Evolutionary conservation across 352 stramenopile genomes (phyloP).

Genomic region (Globisporangium rhizosaccharum): DNA sequence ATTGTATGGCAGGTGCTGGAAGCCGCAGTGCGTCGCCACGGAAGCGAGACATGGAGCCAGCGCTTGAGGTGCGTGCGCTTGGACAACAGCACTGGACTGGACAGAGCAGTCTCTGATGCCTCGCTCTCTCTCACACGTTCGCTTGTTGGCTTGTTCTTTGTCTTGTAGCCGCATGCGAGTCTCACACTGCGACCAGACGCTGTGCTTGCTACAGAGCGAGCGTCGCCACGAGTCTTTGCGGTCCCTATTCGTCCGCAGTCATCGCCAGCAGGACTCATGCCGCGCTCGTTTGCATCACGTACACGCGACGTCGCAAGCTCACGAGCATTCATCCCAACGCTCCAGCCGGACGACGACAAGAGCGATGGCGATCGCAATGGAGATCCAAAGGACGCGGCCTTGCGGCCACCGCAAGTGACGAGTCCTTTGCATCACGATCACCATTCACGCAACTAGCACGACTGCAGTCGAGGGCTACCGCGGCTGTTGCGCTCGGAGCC

Average conservation of each 20-base stretch:
- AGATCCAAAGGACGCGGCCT: too few relatives aligned
- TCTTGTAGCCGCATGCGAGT: neutral
- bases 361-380: too few relatives aligned
- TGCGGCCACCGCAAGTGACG: too few relatives aligned
- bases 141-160: neutral
- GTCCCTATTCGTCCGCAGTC: constrained; percentile 40
- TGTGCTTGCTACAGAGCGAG: neutral
- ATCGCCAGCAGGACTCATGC: constrained; percentile 25
- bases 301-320: neutral
- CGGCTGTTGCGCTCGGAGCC: too few relatives aligned
- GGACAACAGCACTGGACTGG: neutral
- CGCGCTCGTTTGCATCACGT: constrained; percentile 21
- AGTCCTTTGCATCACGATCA: too few relatives aligned
- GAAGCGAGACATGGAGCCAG: neutral
- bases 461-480: too few relatives aligned
- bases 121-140: neutral
- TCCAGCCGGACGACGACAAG: neutral
- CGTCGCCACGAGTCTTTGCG: neutral
- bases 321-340: neutral
- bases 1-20: neutral
- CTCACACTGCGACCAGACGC: too few relatives aligned
- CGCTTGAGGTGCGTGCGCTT: constrained; percentile 1
- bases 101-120: neutral
- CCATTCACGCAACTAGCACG: too few relatives aligned
- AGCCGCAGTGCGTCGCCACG: constrained; percentile 9